These are phyloP conservation scores for Scheffersomyces segobiensis DNA, from an alignment of 1,139 yeast genomes.

Conservation along the genomic window DNA sequence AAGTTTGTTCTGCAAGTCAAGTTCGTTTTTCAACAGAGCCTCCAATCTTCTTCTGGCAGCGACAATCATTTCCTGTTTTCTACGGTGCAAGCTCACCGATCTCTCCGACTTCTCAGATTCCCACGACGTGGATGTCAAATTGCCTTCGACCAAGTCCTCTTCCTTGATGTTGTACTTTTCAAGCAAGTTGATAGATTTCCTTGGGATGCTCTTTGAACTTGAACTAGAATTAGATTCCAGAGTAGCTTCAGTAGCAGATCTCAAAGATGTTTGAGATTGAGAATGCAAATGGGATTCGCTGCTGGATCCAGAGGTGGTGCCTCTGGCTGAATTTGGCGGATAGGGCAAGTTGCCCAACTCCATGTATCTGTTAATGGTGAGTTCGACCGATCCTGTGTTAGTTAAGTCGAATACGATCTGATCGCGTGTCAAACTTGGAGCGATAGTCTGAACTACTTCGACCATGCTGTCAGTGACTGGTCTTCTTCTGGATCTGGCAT, in stretches of 20 bases:
- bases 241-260: constrained; percentile 4
- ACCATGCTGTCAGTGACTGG: constrained; percentile 79
- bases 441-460: constrained; percentile 80
- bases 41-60: constrained; percentile 46
- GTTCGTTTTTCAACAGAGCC: constrained; percentile 32
- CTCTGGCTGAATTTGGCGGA: constrained; percentile 48
- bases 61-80: constrained; percentile 45
- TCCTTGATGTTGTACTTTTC: constrained; percentile 33
- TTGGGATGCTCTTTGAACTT: neutral
- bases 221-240: constrained; percentile 1
- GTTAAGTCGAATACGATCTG: constrained; percentile 68
- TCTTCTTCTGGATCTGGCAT: constrained; percentile 44
- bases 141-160: constrained; percentile 16
- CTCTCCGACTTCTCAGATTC: constrained; percentile 2
- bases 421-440: constrained; percentile 69
- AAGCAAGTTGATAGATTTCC: constrained; percentile 26
- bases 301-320: constrained; percentile 1
- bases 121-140: constrained; percentile 6
- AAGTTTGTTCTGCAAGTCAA: constrained; percentile 24
- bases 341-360: constrained; percentile 64
- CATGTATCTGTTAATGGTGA: constrained; percentile 71
- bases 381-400: constrained; percentile 77
- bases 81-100: constrained; percentile 12
- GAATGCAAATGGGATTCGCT: neutral
- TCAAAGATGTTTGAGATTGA: neutral